Conservation (phyloP, 2,329 filamentous ascomycete genomes). For the Sclerotinia trifoliorum region DNA sequence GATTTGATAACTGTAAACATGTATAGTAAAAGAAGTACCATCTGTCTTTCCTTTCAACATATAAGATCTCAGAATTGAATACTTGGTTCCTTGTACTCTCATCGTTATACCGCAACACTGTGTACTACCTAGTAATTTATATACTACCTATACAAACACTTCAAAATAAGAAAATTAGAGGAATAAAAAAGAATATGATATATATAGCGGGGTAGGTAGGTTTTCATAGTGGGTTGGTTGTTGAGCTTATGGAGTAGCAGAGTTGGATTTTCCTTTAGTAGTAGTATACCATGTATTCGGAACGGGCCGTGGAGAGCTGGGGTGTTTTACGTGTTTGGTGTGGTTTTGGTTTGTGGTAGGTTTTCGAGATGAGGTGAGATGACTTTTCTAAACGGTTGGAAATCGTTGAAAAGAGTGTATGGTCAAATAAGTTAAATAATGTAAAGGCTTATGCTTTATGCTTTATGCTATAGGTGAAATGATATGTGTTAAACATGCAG, state of each 20-base stretch:
- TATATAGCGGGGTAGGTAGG: not conserved
- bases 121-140: not conserved
- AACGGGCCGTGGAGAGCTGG: not conserved
- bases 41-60: not conserved
- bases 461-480: not conserved
- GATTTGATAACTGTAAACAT: not conserved
- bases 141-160: not conserved
- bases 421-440: not conserved
- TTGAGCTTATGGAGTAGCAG: not conserved
- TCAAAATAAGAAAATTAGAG: too few relatives aligned
- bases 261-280: not conserved
- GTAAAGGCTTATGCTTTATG: not conserved
- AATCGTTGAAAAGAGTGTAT: too few relatives aligned
- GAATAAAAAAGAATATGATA: not conserved
- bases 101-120: too few relatives aligned
- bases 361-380: too few relatives aligned
- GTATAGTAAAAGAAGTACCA: too few relatives aligned
- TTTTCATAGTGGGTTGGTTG: not conserved
- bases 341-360: too few relatives aligned
- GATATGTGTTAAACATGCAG: not conserved
- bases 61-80: not conserved
- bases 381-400: too few relatives aligned
- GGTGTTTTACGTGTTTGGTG: not conserved
- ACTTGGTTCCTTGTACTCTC: not conserved
- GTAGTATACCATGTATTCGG: not conserved